Evolutionary conservation across 1,139 yeast species (phyloP).

Genomic region (Saccharomycopsis hybrid): DNA sequence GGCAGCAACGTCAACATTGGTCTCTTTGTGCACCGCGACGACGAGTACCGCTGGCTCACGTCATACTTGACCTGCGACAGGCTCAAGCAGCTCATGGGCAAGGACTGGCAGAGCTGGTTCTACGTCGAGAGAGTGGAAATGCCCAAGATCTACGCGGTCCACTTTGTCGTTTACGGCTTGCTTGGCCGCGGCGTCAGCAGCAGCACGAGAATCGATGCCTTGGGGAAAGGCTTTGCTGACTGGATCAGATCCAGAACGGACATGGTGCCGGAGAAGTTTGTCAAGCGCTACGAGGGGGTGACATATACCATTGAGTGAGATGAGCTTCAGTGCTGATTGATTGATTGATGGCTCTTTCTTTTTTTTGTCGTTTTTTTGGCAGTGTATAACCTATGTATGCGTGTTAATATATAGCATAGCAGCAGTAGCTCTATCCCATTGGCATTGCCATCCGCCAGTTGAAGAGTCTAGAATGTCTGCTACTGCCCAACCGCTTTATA

Average conservation of each 20-base stretch:
- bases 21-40: conserved; percentile 22
- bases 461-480: too few relatives aligned
- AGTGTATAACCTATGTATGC: too few relatives aligned
- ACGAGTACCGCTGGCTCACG: conserved; percentile 24
- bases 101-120: conserved; percentile 21
- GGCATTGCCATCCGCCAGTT: too few relatives aligned
- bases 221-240: conserved; percentile 24
- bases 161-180: conserved; percentile 23
- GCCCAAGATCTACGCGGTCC: conserved; percentile 23
- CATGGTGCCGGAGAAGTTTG: conserved; percentile 14
- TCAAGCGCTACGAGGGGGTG: conserved; percentile 11
- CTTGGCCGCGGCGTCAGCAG: conserved; percentile 24
- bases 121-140: conserved; percentile 23
- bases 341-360: too few relatives aligned
- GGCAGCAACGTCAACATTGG: conserved; percentile 23
- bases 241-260: conserved; percentile 18
- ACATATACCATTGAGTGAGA: conserved; percentile 2
- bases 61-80: conserved; percentile 22
- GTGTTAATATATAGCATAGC: too few relatives aligned
- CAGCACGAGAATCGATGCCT: conserved; percentile 20
- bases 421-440: too few relatives aligned
- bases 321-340: too few relatives aligned
- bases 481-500: too few relatives aligned
- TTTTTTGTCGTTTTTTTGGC: too few relatives aligned
- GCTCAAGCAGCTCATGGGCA: conserved; percentile 21